Conservation (phyloP, 352 stramenopile species). For the Plasmopara muralis region DNA sequence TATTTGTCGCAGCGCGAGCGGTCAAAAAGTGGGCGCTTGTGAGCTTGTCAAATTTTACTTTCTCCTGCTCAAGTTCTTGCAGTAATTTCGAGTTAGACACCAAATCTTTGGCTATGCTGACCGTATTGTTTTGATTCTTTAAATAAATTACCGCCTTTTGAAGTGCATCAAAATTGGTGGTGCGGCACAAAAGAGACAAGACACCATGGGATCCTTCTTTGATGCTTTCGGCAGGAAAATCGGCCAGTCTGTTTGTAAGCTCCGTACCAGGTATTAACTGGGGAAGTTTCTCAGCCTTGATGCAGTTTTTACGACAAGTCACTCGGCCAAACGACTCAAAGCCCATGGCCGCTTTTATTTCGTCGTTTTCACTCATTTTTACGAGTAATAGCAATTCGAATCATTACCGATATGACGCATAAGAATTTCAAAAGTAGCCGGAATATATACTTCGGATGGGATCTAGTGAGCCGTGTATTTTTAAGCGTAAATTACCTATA, state of each 20-base stretch:
- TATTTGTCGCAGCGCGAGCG: conserved; percentile 43
- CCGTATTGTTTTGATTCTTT: not conserved
- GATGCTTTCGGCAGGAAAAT: conserved; percentile 7
- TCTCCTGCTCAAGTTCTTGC: conserved; percentile 29
- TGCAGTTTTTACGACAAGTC: conserved; percentile 1
- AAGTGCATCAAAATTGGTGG: conserved; percentile 2
- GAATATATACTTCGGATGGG: too few species aligned
- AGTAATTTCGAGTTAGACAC: conserved; percentile 20
- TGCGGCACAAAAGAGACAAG: conserved; percentile 27
- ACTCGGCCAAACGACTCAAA: conserved; percentile 55
- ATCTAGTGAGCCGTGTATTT: too few species aligned
- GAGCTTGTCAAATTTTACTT: conserved; percentile 36
- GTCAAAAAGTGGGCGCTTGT: conserved; percentile 28
- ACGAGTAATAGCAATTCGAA: too few species aligned
- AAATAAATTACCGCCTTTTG: conserved; percentile 3
- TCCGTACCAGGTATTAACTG: conserved; percentile 41
- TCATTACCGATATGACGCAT: too few species aligned
- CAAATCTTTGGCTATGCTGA: not conserved
- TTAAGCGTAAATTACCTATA: conserved; percentile 27
- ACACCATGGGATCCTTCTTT: conserved; percentile 20
- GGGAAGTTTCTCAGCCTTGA: conserved; percentile 4
- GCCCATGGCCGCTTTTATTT: conserved; percentile 40
- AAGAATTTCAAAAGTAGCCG: too few species aligned
- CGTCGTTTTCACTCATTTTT: conserved; percentile 33
- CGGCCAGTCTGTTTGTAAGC: conserved; percentile 6